These are phyloP conservation scores for Umbilicus rupestris DNA, from an alignment of 164 flowering plant species.

Conservation along the genomic window DNA sequence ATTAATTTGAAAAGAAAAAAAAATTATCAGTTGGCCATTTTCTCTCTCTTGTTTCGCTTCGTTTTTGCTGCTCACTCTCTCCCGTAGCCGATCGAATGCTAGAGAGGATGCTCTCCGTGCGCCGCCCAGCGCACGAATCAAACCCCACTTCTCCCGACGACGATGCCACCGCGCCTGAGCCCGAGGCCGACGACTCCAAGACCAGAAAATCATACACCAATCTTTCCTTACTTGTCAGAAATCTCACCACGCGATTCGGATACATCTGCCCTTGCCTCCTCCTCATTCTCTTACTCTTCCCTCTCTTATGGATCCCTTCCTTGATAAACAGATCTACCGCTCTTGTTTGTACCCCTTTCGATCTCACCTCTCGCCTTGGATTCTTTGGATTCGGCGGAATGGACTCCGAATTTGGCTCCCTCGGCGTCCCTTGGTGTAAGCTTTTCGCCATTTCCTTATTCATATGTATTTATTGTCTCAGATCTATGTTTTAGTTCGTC, in stretches of 20 bases:
- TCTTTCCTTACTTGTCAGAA: slow-evolving; percentile 21
- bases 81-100: too few species aligned
- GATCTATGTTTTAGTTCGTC: too few species aligned
- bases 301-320: slow-evolving; percentile 27
- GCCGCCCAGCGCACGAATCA: slow-evolving; percentile 33
- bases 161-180: slow-evolving; percentile 22
- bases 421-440: slow-evolving; percentile 99
- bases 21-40: too few species aligned
- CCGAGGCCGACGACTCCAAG: slow-evolving; percentile 53
- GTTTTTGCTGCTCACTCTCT: too few species aligned
- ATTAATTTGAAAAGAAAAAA: too few species aligned
- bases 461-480: too few species aligned
- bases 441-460: neutral
- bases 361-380: slow-evolving; percentile 33
- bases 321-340: slow-evolving; percentile 27
- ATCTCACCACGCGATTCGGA: slow-evolving; percentile 27
- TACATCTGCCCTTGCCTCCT: slow-evolving; percentile 28
- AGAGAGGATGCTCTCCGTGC: slow-evolving; percentile 49
- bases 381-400: slow-evolving; percentile 56
- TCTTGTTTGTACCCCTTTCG: slow-evolving; percentile 45
- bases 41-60: too few species aligned
- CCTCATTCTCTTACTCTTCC: slow-evolving; percentile 18
- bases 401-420: slow-evolving; percentile 77
- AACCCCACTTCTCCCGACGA: slow-evolving; percentile 17
- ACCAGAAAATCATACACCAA: slow-evolving; percentile 34